These are phyloP conservation scores for Mollisia scopiformis DNA, from an alignment of 2,329 filamentous ascomycete species.

Conservation along the genomic window DNA sequence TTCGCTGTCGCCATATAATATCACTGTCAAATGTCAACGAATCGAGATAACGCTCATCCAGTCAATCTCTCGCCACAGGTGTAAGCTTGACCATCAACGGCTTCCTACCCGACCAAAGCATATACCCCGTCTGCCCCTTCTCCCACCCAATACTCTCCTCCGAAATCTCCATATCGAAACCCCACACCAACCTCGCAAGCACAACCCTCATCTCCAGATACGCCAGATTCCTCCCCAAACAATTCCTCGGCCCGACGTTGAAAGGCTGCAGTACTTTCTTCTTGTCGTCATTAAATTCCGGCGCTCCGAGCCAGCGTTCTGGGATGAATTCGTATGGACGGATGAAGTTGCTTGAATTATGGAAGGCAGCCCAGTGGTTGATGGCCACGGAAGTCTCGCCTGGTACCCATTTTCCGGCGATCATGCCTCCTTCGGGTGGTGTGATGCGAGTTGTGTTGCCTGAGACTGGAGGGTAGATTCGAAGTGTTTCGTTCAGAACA, in stretches of 20 bases:
- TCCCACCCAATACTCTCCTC: not conserved
- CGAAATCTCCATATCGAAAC: conserved; percentile 2
- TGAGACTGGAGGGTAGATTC: conserved; percentile 19
- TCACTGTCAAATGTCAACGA: too few species aligned
- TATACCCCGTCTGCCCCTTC: not conserved
- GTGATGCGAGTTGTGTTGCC: not conserved
- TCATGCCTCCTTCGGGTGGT: not conserved
- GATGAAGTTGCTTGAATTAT: conserved; percentile 15
- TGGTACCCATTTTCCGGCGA: not conserved
- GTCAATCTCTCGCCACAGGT: not conserved
- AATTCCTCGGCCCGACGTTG: conserved; percentile 17
- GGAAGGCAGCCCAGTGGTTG: conserved; percentile 10
- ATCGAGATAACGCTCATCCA: too few species aligned
- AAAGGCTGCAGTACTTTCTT: conserved; percentile 18
- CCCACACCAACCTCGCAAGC: conserved; percentile 21
- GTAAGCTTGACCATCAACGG: not conserved
- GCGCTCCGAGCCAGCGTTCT: conserved; percentile 38
- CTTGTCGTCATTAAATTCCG: conserved; percentile 15
- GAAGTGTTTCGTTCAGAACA: conserved; percentile 17
- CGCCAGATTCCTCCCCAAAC: conserved; percentile 21
- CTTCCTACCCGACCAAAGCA: not conserved
- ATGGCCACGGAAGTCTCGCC: conserved; percentile 4
- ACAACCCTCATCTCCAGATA: conserved; percentile 26
- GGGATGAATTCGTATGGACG: conserved; percentile 16
- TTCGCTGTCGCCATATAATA: too few species aligned